phyloP scores from a whole-genome alignment of 148 eudicot genomes.

The Amaranthus hypochondriacus region DNA sequence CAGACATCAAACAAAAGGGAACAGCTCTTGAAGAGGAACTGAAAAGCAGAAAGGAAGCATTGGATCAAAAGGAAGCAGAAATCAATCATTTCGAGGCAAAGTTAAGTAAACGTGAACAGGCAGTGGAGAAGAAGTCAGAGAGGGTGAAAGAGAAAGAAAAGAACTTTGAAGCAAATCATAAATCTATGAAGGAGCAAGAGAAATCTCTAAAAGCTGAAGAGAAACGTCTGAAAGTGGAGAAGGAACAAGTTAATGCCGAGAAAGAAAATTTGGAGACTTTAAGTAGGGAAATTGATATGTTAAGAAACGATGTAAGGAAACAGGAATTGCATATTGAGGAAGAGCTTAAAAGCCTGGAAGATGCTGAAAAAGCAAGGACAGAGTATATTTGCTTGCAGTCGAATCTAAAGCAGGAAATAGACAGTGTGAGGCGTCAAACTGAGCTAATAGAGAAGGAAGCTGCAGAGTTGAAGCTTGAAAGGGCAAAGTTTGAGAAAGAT shows the following conservation, averaged over 20 bases:
- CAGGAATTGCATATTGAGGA: conserved; percentile 49
- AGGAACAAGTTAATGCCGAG: conserved; percentile 43
- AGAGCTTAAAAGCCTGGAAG: conserved; percentile 49
- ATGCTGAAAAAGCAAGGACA: conserved; percentile 46
- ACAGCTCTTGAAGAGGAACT: conserved; percentile 53
- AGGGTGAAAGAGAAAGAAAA: conserved; percentile 76
- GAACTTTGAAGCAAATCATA: conserved; percentile 52
- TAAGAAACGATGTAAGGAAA: conserved; percentile 38
- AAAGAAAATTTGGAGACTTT: conserved; percentile 40
- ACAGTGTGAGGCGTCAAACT: conserved; percentile 51
- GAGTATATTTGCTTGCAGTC: conserved; percentile 54
- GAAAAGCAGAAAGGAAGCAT: conserved; percentile 35
- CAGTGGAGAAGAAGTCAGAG: conserved; percentile 59
- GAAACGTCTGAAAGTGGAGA: conserved; percentile 47
- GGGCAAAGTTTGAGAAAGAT: conserved; percentile 70
- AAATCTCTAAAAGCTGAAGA: conserved; percentile 46
- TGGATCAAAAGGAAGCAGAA: conserved; percentile 49
- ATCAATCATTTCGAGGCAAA: conserved; percentile 59
- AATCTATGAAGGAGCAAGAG: conserved; percentile 58
- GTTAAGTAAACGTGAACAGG: conserved; percentile 55
- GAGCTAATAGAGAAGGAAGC: conserved; percentile 57
- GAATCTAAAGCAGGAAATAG: conserved; percentile 63
- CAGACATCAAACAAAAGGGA: conserved; percentile 56
- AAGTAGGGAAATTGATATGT: conserved; percentile 50
- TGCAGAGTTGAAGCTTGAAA: conserved; percentile 66